Evolutionary conservation across 2,329 filamentous ascomycete species (phyloP), one percentile per base, ranked within the genome.

Genomic region (Didymella pinodella): DNA sequence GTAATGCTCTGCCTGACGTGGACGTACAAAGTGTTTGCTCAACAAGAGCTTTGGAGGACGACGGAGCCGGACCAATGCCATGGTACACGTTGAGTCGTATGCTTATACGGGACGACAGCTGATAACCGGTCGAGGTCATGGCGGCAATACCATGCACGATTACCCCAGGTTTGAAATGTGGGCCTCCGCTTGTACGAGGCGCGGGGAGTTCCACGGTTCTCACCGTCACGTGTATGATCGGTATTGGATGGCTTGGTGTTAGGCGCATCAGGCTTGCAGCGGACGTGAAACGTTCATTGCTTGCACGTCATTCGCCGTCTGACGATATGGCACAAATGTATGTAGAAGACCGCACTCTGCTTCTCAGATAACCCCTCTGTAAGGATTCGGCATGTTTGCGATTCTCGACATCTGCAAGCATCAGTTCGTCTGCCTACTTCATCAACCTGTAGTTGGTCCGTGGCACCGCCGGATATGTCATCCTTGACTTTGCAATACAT

Each of bases 131-230:
- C 18, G 18, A 40, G 36, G 36, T 53, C 25, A n/a, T 16, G 18
- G 28, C 41, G 34, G 44, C 40, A 20, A 12, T 48, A 22, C 48
- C 29, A 40, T 58, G 55, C 40, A 34, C n/a, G n/a, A 40, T 34
- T 59, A 54, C 56, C 50, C 50, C 56, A 51, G 56, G 32, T 54
- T 45, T 18, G 28, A 46, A 43, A 4, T 50, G 46, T 50, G 56
- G 46, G 48, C 40, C 41, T 28, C 50, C 41, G 32, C 22, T 22
- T 48, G 29, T 22, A 20, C 43, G 51, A 31, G n/a, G n/a, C 4
- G 14, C 50, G 46, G 41, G 10, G 31, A 40, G 50, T 54, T 51
- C 51, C 56, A 54, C 40, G 22, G 47, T 48, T 26, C 32, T 20
- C 11, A 5, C 22, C 50, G 8, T 58, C 50, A 54, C 50, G 56